phyloP scores from a whole-genome alignment of 2,329 filamentous ascomycete species.

The Calonectria montana region DNA sequence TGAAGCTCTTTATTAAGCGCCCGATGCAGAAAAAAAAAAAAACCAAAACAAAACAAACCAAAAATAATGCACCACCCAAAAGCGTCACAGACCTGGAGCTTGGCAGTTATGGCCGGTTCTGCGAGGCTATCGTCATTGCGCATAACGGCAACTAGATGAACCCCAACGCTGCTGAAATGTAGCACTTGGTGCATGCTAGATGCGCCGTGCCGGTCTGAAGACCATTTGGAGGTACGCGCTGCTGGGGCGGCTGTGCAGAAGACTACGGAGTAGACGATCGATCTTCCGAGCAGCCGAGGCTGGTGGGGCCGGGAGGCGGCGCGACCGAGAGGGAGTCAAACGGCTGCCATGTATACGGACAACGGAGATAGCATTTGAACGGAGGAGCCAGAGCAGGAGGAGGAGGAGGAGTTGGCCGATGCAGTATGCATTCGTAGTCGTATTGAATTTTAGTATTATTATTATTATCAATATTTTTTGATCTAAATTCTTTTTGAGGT shows the following conservation, averaged over 20 bases:
- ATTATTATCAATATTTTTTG: background rate
- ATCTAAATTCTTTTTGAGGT: too few relatives aligned
- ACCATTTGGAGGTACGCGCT: constrained; percentile 8
- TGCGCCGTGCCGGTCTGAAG: background rate
- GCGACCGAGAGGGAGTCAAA: constrained; percentile 20
- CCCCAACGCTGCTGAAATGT: constrained; percentile 36
- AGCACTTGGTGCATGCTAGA: background rate
- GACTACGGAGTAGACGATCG: background rate
- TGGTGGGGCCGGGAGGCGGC: constrained; percentile 32
- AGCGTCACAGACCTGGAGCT: background rate
- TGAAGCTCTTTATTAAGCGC: constrained; percentile 1
- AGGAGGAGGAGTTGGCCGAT: background rate
- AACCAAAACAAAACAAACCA: background rate
- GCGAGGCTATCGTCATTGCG: constrained; percentile 13
- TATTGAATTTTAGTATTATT: background rate
- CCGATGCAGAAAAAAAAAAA: constrained; percentile 6
- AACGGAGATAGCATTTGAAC: background rate
- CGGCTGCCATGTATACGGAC: background rate
- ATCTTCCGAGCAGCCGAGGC: constrained; percentile 23
- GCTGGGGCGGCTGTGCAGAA: constrained; percentile 19
- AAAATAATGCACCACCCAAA: constrained; percentile 4
- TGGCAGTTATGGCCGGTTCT: background rate
- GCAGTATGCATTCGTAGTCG: background rate
- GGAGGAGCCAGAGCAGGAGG: background rate
- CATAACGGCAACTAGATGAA: background rate